Base-by-base conservation (phyloP, 2,329 filamentous ascomycete genomes). In the Grosmannia serpens region DNA sequence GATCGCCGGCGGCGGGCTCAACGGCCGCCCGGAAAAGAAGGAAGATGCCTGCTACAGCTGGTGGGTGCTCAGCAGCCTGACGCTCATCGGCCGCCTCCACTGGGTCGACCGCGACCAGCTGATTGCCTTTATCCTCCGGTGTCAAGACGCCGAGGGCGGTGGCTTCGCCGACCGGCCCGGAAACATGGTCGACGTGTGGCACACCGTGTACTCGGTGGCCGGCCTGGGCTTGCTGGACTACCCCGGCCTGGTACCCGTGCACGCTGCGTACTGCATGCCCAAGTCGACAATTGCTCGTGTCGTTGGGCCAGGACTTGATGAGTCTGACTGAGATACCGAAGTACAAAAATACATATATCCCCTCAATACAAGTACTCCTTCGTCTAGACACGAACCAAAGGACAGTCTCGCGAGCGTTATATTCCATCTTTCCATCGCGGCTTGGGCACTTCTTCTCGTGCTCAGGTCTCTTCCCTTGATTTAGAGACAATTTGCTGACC, bases 31-130 rank as follows among this genome's bases (percentile, higher is more conserved):
- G 0, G 94, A 97, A 74, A 99, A 99, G 76, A 75, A 88, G 62
- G 92, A 96, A 70, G 94, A 99, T 70, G 92, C 96, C 17, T 99
- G 94, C 75, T 99, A 99, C 74, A 96, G 90, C 70, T 99, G 94
- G 94, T 99, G 94, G 94, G 94, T 97, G 51, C 76, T 92, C 68
- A 92, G 89, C 68, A 96, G 91, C 70, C 75, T 99, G 64, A 86
- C 88, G 52, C 96, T 97, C 80, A 88, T 99, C 64, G 85, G 81
- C 57, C 85, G 86, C 58, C 80, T 91, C 57, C 89, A 96, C 70
- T 99, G 94, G 94, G 95, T 99, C 69, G 89, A 99, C 74, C 82
- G 85, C 55, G 78, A 85, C 59, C 88, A 89, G 68, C 80, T 99
- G 66, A 80, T 85, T 56, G 71, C 73, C 27, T 99, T 96, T 72